phyloP scores from a whole-genome alignment of 257 asterid species.

The Fraxinus pennsylvanica region DNA sequence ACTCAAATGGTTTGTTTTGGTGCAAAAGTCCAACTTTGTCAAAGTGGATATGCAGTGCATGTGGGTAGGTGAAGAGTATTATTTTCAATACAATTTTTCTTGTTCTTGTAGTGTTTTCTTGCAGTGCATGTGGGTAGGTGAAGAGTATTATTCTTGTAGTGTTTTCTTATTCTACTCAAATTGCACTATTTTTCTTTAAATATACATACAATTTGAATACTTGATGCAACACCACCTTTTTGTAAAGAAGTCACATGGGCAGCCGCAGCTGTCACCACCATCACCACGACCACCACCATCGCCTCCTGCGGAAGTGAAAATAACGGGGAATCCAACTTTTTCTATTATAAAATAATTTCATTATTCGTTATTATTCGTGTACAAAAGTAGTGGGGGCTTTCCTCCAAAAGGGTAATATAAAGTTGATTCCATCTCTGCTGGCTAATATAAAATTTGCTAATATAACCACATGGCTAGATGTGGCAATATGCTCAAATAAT shows the following conservation, averaged over 20 bases:
- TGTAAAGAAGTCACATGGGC: neutral
- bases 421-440: neutral
- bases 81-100: neutral
- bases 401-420: neutral
- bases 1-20: constrained; percentile 5
- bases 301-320: neutral
- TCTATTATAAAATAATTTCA: neutral
- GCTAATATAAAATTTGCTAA: neutral
- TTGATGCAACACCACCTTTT: neutral
- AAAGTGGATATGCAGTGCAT: neutral
- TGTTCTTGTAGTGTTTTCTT: too few relatives aligned
- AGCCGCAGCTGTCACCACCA: neutral
- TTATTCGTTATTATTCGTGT: neutral
- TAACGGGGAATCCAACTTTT: neutral
- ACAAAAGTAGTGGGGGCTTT: neutral
- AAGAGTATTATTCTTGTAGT: neutral
- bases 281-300: neutral
- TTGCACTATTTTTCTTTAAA: neutral
- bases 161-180: too few relatives aligned
- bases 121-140: too few relatives aligned
- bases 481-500: too few relatives aligned
- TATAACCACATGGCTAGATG: too few relatives aligned
- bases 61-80: neutral
- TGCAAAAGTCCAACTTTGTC: neutral
- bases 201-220: neutral